Evolutionary conservation across 805 yeast species (phyloP).

Genomic region (Sugiyamaella lignohabitans): DNA sequence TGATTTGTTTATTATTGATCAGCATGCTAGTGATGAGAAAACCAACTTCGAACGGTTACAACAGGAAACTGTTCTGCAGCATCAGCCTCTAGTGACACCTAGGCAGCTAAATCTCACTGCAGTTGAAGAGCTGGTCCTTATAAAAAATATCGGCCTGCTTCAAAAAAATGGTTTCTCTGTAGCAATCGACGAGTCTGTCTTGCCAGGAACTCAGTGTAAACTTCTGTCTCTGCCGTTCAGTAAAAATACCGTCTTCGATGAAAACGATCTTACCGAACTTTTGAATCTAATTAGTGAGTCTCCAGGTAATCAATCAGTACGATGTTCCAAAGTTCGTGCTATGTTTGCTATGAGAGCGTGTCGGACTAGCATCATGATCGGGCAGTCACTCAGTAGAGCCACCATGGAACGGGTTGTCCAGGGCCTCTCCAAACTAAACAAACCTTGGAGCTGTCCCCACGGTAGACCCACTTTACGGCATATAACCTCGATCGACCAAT

Average conservation of each 20-base stretch:
- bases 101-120: slow-evolving; percentile 56
- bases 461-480: slow-evolving; percentile 98
- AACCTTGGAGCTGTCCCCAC: slow-evolving; percentile 95
- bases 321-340: slow-evolving; percentile 71
- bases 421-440: slow-evolving; percentile 63
- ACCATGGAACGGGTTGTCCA: slow-evolving; percentile 66
- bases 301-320: slow-evolving; percentile 39
- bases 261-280: slow-evolving; percentile 65
- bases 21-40: slow-evolving; percentile 97
- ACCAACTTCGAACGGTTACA: slow-evolving; percentile 75
- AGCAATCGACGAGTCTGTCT: slow-evolving; percentile 40
- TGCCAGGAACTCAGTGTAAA: slow-evolving; percentile 51
- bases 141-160: slow-evolving; percentile 53
- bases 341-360: slow-evolving; percentile 97
- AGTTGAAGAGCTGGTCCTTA: slow-evolving; percentile 68
- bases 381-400: slow-evolving; percentile 51
- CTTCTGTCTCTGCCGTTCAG: slow-evolving; percentile 64
- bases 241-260: slow-evolving; percentile 59
- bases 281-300: slow-evolving; percentile 57
- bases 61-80: slow-evolving; percentile 48
- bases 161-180: slow-evolving; percentile 73
- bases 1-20: slow-evolving; percentile 88
- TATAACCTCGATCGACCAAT: slow-evolving; percentile 46
- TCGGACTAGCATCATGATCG: slow-evolving; percentile 89
- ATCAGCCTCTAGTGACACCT: slow-evolving; percentile 65